phyloP scores from a whole-genome alignment of 495 filamentous ascomycete genomes.

The Penicillium fimorum region DNA sequence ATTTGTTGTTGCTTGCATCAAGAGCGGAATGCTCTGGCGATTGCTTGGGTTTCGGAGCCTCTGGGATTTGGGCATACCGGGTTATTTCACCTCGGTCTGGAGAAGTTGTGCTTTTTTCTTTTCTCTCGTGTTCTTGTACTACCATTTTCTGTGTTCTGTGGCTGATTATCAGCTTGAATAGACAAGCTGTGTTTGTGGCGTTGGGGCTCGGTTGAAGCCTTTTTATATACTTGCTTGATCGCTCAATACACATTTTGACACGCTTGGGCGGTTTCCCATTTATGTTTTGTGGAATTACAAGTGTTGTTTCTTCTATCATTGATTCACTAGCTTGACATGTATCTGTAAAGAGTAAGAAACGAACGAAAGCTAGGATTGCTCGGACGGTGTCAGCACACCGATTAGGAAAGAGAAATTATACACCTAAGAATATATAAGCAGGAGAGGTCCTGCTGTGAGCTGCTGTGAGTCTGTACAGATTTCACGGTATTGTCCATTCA shows the following conservation, averaged over 20 bases:
- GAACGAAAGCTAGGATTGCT: background rate
- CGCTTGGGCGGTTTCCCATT: background rate
- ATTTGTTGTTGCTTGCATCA: background rate
- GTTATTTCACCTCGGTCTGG: background rate
- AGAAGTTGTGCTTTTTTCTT: background rate
- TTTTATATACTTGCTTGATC: slow-evolving; percentile 1
- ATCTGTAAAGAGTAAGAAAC: background rate
- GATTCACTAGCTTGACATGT: too few relatives aligned
- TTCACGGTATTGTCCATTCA: slow-evolving; percentile 5
- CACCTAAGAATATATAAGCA: slow-evolving; percentile 12
- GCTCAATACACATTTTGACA: background rate
- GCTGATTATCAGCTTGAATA: background rate
- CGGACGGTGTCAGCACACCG: background rate
- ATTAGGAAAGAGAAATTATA: slow-evolving; percentile 2
- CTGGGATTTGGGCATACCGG: background rate
- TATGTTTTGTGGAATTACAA: background rate
- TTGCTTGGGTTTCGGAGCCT: background rate
- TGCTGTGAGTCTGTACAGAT: slow-evolving; percentile 1
- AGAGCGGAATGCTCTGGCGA: background rate
- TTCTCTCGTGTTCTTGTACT: background rate
- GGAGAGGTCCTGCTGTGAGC: background rate
- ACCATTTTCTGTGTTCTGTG: slow-evolving; percentile 1
- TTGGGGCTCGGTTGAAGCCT: background rate
- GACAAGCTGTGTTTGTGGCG: slow-evolving; percentile 2
- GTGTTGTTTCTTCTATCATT: background rate